Evolutionary conservation across 2,329 filamentous ascomycete genomes (phyloP).

Genomic region (Immersiporthe knoxdaviesiana): DNA sequence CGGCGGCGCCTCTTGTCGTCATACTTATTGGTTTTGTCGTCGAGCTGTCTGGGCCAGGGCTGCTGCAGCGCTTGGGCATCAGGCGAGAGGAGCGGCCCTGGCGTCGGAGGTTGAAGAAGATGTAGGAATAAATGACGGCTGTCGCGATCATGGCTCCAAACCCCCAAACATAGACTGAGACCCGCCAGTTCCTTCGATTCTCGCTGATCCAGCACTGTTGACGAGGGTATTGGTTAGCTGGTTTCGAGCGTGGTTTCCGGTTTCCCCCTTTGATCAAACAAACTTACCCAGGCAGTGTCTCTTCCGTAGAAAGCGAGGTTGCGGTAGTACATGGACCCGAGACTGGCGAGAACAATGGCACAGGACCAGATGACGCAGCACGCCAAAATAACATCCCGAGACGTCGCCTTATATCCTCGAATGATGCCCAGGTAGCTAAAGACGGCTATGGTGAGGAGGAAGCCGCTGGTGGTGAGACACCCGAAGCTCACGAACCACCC

Average conservation of each 20-base stretch:
- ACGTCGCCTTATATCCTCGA: conserved; percentile 54
- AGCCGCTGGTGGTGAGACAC: conserved; percentile 67
- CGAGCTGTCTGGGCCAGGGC: neutral
- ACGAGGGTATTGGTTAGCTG: conserved; percentile 4
- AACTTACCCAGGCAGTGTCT: conserved; percentile 23
- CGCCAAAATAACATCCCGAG: conserved; percentile 51
- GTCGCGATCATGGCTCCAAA: conserved; percentile 48
- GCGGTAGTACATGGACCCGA: conserved; percentile 50
- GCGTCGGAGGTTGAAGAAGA: conserved; percentile 45
- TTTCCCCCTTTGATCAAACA: no score
- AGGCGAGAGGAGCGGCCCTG: conserved; percentile 32
- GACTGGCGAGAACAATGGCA: conserved; percentile 58
- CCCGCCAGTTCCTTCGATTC: conserved; percentile 55
- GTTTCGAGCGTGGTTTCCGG: neutral
- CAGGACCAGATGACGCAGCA: conserved; percentile 61
- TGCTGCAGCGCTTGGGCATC: conserved; percentile 30
- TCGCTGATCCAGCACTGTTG: conserved; percentile 59
- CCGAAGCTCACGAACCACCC: conserved; percentile 71
- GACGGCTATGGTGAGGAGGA: conserved; percentile 66
- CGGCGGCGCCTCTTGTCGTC: neutral
- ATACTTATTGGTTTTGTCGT: neutral
- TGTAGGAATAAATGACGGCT: conserved; percentile 44
- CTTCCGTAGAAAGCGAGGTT: conserved; percentile 37
- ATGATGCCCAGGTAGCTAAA: conserved; percentile 70
- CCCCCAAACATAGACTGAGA: conserved; percentile 68